Evolutionary conservation across 805 yeast genomes (phyloP).

Genomic region (Wickerhamomyces silvicola): DNA sequence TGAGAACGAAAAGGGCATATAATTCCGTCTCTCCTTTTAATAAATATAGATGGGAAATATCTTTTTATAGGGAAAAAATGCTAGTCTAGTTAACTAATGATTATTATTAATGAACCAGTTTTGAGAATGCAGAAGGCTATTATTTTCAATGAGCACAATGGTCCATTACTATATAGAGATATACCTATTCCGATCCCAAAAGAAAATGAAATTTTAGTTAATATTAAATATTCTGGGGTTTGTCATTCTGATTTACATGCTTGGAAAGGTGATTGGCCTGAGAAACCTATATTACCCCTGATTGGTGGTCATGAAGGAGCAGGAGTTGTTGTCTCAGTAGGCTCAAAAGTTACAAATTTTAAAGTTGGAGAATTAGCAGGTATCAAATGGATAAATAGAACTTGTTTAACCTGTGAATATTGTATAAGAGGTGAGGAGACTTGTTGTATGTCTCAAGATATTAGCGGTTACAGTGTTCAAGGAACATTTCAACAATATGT

Average conservation of each 20-base stretch:
- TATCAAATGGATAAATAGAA: constrained; percentile 62
- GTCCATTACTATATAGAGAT: constrained; percentile 39
- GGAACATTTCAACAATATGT: constrained; percentile 75
- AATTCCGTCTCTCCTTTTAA: too few relatives aligned
- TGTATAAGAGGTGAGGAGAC: constrained; percentile 53
- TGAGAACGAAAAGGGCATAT: too few relatives aligned
- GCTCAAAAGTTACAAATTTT: constrained; percentile 51
- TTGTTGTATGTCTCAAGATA: constrained; percentile 60
- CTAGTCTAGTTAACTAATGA: constrained; percentile 1
- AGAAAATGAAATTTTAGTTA: constrained; percentile 46
- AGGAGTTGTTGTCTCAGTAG: constrained; percentile 58
- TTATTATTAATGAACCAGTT: constrained; percentile 5
- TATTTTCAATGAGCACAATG: constrained; percentile 41
- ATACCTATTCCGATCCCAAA: constrained; percentile 49
- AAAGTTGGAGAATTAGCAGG: constrained; percentile 61
- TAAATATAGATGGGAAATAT: too few relatives aligned
- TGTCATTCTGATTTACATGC: constrained; percentile 62
- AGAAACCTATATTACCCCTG: constrained; percentile 46
- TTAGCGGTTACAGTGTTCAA: constrained; percentile 70
- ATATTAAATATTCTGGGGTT: constrained; percentile 58
- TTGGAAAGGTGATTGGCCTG: constrained; percentile 51
- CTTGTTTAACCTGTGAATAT: constrained; percentile 58
- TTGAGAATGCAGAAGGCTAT: constrained; percentile 46
- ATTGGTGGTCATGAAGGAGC: constrained; percentile 75
- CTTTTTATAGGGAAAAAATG: constrained; percentile 2